Conservation (phyloP, 768 basidiomycete genomes). For the Naganishia antarctica region DNA sequence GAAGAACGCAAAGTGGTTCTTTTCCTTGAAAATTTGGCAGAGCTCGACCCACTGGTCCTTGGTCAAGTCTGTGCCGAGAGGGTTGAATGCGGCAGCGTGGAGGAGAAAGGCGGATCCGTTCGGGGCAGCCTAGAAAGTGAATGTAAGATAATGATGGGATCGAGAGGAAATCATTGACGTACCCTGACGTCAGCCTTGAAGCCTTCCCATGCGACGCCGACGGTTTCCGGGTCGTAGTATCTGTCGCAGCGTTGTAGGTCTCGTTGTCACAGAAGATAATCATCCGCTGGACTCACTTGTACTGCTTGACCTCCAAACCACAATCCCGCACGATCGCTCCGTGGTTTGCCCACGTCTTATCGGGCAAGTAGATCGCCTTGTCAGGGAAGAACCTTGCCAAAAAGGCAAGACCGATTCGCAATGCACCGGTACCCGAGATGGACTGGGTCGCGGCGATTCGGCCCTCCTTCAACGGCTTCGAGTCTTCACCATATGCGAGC, state of each 20-base stretch:
- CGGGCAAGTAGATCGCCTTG: slow-evolving; percentile 74
- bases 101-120: slow-evolving; percentile 77
- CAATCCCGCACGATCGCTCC: slow-evolving; percentile 85
- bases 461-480: slow-evolving; percentile 62
- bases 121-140: slow-evolving; percentile 61
- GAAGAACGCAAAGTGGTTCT: slow-evolving; percentile 92
- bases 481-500: slow-evolving; percentile 80
- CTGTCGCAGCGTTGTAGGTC: slow-evolving; percentile 39
- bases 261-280: not conserved
- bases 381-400: slow-evolving; percentile 53
- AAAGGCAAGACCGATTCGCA: slow-evolving; percentile 91
- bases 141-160: not conserved
- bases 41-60: slow-evolving; percentile 86
- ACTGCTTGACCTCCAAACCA: slow-evolving; percentile 76
- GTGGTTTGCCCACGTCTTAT: slow-evolving; percentile 95
- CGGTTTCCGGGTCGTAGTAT: slow-evolving; percentile 75
- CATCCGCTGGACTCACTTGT: slow-evolving; percentile 51
- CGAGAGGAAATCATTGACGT: slow-evolving; percentile 33
- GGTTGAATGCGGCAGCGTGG: slow-evolving; percentile 82
- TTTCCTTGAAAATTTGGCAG: slow-evolving; percentile 75
- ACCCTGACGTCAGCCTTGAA: slow-evolving; percentile 82
- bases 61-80: slow-evolving; percentile 96
- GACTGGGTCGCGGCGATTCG: slow-evolving; percentile 77
- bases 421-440: slow-evolving; percentile 95
- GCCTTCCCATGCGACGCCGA: slow-evolving; percentile 86